Percentiles rank a stretch among this genome's conserved stretches.
Evolutionary conservation across 345 rosid genomes (phyloP).

Genomic region (Heritiera littoralis): DNA sequence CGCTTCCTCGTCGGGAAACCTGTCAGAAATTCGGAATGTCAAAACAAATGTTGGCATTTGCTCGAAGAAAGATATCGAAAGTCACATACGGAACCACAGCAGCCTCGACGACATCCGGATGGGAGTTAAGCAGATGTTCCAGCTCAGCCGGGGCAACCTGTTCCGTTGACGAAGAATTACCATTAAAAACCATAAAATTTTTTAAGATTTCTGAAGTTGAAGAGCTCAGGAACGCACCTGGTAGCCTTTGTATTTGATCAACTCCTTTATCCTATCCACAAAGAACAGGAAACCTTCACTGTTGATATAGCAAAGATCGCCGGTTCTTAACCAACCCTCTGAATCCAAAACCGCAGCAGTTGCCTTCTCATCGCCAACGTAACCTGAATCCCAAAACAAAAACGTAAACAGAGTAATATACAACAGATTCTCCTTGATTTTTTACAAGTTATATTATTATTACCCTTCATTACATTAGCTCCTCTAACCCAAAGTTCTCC

Average conservation of each 20-base stretch:
- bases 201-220: too few species aligned
- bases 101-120: constrained; percentile 51
- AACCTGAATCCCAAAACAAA: constrained; percentile 36
- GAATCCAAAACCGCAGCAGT: constrained; percentile 46
- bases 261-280: constrained; percentile 60
- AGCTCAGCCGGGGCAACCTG: constrained; percentile 66
- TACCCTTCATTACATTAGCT: constrained; percentile 51
- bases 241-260: constrained; percentile 67
- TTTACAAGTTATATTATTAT: constrained; percentile 10
- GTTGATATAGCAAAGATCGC: constrained; percentile 65
- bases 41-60: too few species aligned
- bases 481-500: constrained; percentile 73
- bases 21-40: constrained; percentile 20
- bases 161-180: neutral
- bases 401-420: neutral
- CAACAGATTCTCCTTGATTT: neutral
- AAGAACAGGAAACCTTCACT: constrained; percentile 56
- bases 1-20: constrained; percentile 56
- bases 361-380: constrained; percentile 55
- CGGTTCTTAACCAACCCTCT: constrained; percentile 67
- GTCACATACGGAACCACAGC: constrained; percentile 57
- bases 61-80: neutral
- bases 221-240: constrained; percentile 37
- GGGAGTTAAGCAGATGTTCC: constrained; percentile 54
- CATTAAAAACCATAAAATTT: neutral